Conservation (phyloP, 495 filamentous ascomycete genomes). For the Tuber brumale region DNA sequence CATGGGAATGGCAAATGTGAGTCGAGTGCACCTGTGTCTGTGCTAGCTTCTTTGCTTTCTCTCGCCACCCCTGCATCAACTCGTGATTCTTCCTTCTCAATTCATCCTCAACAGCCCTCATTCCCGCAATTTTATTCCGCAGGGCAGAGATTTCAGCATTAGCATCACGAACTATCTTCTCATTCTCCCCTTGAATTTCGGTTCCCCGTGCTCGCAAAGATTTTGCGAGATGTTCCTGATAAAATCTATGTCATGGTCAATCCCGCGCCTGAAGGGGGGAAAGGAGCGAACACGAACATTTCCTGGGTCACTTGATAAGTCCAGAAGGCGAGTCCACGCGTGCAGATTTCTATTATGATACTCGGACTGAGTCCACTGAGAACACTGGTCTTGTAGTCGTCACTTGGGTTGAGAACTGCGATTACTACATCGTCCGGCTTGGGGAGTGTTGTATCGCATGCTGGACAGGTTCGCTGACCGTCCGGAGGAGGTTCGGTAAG, state of each 20-base stretch:
- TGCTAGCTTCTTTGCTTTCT: conserved; percentile 68
- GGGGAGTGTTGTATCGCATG: conserved; percentile 63
- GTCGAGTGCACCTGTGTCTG: conserved; percentile 53
- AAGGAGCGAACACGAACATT: conserved; percentile 54
- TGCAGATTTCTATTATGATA: conserved; percentile 84
- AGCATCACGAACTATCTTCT: conserved; percentile 74
- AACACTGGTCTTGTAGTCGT: conserved; percentile 90
- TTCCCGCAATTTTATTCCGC: conserved; percentile 59
- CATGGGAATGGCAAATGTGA: background rate
- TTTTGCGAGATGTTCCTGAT: conserved; percentile 70
- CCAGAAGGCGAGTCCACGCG: conserved; percentile 79
- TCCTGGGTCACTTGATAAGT: conserved; percentile 86
- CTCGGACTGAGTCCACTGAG: conserved; percentile 77
- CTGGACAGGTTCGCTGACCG: conserved; percentile 62
- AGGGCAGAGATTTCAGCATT: conserved; percentile 69
- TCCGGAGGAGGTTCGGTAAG: conserved; percentile 55
- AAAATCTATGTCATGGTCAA: conserved; percentile 52
- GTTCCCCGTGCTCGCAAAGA: conserved; percentile 68
- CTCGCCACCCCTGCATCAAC: conserved; percentile 58
- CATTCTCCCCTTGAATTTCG: conserved; percentile 61
- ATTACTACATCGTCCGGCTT: conserved; percentile 74
- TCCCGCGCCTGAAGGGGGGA: conserved; percentile 1
- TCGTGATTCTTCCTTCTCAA: conserved; percentile 72
- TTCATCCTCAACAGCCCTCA: conserved; percentile 59
- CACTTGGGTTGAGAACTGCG: conserved; percentile 71